Evolutionary conservation across 2,329 filamentous ascomycete species (phyloP), one percentile per base, ranked within the genome.

Genomic region (Colletotrichum sojae): DNA sequence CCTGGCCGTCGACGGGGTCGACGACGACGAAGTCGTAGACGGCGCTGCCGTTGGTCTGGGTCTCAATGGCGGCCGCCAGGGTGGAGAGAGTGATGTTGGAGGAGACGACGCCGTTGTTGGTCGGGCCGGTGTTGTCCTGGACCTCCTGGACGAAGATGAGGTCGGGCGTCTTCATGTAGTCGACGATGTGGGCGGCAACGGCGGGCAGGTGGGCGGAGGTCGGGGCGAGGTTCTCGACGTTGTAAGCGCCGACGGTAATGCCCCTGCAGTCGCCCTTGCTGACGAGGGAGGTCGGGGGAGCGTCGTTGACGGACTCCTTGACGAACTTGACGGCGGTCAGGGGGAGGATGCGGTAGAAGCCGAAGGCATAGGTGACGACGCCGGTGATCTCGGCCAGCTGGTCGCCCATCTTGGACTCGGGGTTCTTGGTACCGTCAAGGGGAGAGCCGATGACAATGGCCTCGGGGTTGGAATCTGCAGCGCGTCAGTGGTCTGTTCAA

Each of bases 71-170:
- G 2, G 81, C 76, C 0, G 82, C 78, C 2, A 93, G 85, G 0
- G 87, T 84, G 2, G 82, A 76, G 1, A 93, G 84, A 0, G 91
- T 92, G 52, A 83, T 58, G 74, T 90, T 90, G 49, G 89, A 88
- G 48, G 78, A 80, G 15, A 84, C 83, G 49, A 85, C 83, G 69
- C 86, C 90, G 72, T 92, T 85, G 76, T 92, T 84, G 13, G 84
- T 87, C 2, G 84, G 77, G 15, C 91, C 91, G 48, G 83, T 86
- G 81, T 90, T 83, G 75, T 93, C 91, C 78, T 93, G 91, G 53
- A 93, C 82, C 78, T 93, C 91, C 76, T 93, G 91, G 3, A 94
- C 74, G 75, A 92, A 92, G 66, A 94, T 75, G 5, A 93, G 76
- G 75, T 91, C 89, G 0, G 91, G 91, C 0, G 85, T 86, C 67